Evolutionary conservation across 2,329 filamentous ascomycete genomes (phyloP).

Genomic region (Fusarium piperis): DNA sequence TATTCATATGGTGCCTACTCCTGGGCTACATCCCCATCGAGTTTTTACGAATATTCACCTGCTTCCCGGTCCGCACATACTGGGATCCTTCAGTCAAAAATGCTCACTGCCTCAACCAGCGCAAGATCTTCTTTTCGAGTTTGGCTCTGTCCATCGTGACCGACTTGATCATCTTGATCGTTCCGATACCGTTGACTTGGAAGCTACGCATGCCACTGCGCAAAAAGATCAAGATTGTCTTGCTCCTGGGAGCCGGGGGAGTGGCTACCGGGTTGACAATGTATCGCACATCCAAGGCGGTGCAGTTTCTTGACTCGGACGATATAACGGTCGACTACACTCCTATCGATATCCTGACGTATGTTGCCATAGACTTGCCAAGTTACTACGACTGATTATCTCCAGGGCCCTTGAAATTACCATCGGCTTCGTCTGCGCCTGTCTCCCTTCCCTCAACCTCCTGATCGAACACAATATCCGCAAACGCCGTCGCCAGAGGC

Average conservation of each 20-base stretch:
- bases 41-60: conserved; percentile 54
- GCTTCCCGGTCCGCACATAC: conserved; percentile 52
- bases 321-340: conserved; percentile 34
- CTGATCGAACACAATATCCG: conserved; percentile 26
- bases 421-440: conserved; percentile 37
- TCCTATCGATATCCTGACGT: conserved; percentile 29
- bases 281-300: conserved; percentile 12
- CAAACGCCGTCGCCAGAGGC: conserved; percentile 8
- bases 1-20: conserved; percentile 32
- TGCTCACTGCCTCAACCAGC: conserved; percentile 49
- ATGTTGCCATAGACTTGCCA: not conserved
- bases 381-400: not conserved
- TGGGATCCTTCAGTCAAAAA: conserved; percentile 46
- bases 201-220: conserved; percentile 20
- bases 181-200: conserved; percentile 32
- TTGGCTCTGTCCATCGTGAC: conserved; percentile 26
- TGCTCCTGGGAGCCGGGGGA: conserved; percentile 32
- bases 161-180: conserved; percentile 29
- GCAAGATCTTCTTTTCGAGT: conserved; percentile 37
- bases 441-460: conserved; percentile 33
- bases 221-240: conserved; percentile 35
- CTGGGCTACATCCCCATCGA: conserved; percentile 27
- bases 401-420: conserved; percentile 26
- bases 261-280: conserved; percentile 35
- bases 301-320: conserved; percentile 25